Evolutionary conservation across 352 stramenopile genomes (phyloP).

Genomic region (Phytophthora melonis): DNA sequence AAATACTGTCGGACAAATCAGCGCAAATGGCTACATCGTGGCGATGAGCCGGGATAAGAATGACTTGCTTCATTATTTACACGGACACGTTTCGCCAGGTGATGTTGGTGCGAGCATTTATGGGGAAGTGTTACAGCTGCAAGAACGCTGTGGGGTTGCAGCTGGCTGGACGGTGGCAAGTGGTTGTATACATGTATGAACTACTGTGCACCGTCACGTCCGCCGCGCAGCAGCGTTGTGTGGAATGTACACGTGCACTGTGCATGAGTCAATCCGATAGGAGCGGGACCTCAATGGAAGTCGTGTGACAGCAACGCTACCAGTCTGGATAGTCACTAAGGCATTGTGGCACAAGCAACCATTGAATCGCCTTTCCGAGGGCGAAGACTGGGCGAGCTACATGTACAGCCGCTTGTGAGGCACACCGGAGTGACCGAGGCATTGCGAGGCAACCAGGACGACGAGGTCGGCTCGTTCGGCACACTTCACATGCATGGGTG

Average conservation of each 20-base stretch:
- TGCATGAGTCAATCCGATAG: constrained; percentile 12
- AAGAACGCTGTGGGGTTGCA: background rate
- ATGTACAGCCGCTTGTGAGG: background rate
- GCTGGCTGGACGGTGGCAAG: background rate
- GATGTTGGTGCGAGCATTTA: background rate
- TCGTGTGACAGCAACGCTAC: background rate
- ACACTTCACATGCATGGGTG: no score
- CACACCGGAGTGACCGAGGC: no score
- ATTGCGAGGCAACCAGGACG: no score
- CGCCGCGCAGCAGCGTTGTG: background rate
- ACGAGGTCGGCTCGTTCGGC: no score
- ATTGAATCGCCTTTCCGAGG: constrained; percentile 18
- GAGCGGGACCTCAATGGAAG: constrained; percentile 9
- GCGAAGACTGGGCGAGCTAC: constrained; percentile 13
- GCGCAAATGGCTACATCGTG: constrained; percentile 5
- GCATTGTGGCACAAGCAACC: constrained; percentile 9
- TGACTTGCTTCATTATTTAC: background rate
- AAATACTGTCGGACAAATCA: background rate
- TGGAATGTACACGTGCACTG: background rate
- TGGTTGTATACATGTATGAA: background rate
- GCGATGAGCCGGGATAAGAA: background rate
- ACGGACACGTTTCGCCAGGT: no score
- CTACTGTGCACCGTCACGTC: no score
- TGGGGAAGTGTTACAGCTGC: background rate
- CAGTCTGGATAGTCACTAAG: constrained; percentile 24